Evolutionary conservation across 257 asterid genomes (phyloP).

Genomic region (Solanum habrochaites): DNA sequence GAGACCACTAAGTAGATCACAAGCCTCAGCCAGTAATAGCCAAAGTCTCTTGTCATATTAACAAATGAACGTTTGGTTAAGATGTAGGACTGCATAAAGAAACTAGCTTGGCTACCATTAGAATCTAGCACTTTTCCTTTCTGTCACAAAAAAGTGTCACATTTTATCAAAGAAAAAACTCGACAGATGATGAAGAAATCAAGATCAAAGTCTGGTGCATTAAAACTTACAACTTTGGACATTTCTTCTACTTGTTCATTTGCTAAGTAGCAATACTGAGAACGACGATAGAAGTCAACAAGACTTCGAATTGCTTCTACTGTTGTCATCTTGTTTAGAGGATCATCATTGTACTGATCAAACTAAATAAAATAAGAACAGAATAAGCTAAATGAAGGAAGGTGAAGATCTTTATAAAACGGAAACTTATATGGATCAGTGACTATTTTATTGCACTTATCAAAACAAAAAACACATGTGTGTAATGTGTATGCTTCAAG

Average conservation of each 20-base stretch:
- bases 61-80: conserved; percentile 76
- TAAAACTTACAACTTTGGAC: conserved; percentile 68
- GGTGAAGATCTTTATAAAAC: background rate
- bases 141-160: conserved; percentile 16
- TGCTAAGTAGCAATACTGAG: conserved; percentile 35
- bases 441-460: background rate
- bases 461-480: background rate
- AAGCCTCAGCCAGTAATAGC: conserved; percentile 95
- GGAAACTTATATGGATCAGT: background rate
- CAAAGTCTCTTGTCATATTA: conserved; percentile 95
- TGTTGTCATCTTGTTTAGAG: conserved; percentile 76
- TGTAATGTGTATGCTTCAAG: background rate
- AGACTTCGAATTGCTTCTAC: conserved; percentile 67
- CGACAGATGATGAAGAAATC: background rate
- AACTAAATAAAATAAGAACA: conserved; percentile 26
- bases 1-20: conserved; percentile 80
- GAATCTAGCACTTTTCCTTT: conserved; percentile 89
- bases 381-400: background rate
- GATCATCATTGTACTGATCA: conserved; percentile 61
- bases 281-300: conserved; percentile 40
- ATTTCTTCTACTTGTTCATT: conserved; percentile 61
- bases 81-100: conserved; percentile 74
- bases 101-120: conserved; percentile 95
- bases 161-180: background rate
- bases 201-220: background rate